Base-by-base conservation (phyloP, 768 basidiomycete genomes). In the Lactarius vividus region DNA sequence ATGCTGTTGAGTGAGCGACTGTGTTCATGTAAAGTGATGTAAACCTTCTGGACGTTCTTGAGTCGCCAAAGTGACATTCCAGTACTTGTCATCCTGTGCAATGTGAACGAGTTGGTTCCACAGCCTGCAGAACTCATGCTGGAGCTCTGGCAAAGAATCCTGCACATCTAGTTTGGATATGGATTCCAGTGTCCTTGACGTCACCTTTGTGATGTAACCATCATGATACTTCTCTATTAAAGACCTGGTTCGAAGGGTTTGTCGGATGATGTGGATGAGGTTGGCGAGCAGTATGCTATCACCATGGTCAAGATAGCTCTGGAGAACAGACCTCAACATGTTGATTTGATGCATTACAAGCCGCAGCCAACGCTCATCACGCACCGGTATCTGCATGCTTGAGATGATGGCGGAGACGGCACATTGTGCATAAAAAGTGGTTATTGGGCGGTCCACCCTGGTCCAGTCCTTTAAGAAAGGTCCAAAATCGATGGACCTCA, bases 1-100 rank as follows among this genome's bases (percentile, higher is more conserved):
- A 64, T 33, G 4, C 3, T 0, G 35, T 33, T n/a, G 35, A 26
- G n/a, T 9, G 29, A 20, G 5, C 8, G 4, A 2, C 6, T 18
- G 26, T 15, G 15, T n/a, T 37, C 28, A 26, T 64, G 63, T n/a
- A 64, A 29, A 13, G 57, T 20, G 35, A 64, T 5, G 49, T 58
- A 64, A 15, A 58, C 35, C 63, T 29, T 58, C 20, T 57, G 63
- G 31, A 64, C 29, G 23, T 57, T 58, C 63, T 59, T 64, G 28
- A 64, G 63, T 29, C 26, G 16, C 15, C 11, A 29, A 18, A 20
- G 18, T 15, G 4, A 58, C 8, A 37, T 4, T 7, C 31, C 1
- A 13, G 57, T 7, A n/a, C 6, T 13, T 2, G 13, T 23, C 4
- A 28, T 6, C 9, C 13, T 37, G 56, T 46, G 44, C 44, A 1